Conservation (phyloP, 2,329 filamentous ascomycete genomes). For the Knoxdaviesia capensis region DNA sequence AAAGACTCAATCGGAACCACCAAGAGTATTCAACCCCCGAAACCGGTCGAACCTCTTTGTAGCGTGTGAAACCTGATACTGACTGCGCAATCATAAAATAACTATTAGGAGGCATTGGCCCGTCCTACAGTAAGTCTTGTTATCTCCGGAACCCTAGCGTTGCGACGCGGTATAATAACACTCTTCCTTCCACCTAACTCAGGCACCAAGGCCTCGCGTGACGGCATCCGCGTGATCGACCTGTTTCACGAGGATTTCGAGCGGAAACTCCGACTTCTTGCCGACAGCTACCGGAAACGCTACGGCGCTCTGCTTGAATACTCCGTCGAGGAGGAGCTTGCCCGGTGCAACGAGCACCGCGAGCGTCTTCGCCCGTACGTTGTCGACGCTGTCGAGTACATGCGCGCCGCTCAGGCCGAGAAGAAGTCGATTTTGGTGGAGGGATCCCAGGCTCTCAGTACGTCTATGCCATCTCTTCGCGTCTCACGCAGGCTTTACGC, state of each 20-base stretch:
- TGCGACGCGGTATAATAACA: conserved; percentile 6
- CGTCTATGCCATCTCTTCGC: no score
- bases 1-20: conserved; percentile 20
- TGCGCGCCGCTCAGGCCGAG: conserved; percentile 36
- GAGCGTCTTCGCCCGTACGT: conserved; percentile 36
- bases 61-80: no score
- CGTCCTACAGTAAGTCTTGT: conserved; percentile 9
- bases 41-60: no score
- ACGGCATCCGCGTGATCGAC: conserved; percentile 44
- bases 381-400: conserved; percentile 46
- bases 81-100: no score
- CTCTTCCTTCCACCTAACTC: no score
- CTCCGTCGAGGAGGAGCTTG: conserved; percentile 51
- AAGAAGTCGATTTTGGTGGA: conserved; percentile 45
- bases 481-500: no score
- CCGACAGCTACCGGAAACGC: conserved; percentile 42
- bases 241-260: conserved; percentile 53
- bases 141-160: conserved; percentile 7
- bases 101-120: conserved; percentile 11
- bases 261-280: conserved; percentile 40
- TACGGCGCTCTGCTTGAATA: conserved; percentile 46
- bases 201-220: conserved; percentile 24
- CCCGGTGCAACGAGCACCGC: conserved; percentile 37
- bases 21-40: no score
- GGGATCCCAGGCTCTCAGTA: conserved; percentile 37